These are phyloP conservation scores for Globisporangium perplexum DNA, from an alignment of 352 stramenopile species.

Conservation along the genomic window DNA sequence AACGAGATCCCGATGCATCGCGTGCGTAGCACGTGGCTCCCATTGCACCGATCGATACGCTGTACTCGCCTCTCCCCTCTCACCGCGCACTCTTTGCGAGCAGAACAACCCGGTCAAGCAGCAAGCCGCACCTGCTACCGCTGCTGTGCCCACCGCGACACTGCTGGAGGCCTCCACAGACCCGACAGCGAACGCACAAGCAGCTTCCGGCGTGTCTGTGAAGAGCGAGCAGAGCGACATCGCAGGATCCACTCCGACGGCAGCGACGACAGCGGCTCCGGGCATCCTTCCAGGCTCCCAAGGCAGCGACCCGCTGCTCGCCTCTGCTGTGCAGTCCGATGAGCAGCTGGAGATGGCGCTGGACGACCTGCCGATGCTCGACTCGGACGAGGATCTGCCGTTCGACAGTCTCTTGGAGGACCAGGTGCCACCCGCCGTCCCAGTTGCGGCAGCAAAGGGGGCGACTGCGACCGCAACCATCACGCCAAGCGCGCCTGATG, in stretches of 20 bases:
- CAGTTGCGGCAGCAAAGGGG: not conserved
- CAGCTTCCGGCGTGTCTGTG: not conserved
- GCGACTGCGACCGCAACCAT: not conserved
- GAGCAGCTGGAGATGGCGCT: slow-evolving; percentile 69
- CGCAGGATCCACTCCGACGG: not conserved
- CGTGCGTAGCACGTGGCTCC: slow-evolving; percentile 23
- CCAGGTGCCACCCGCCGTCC: slow-evolving; percentile 3
- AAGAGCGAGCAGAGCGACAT: not conserved
- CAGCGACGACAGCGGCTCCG: not conserved
- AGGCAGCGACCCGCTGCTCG: slow-evolving; percentile 17
- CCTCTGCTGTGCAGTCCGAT: slow-evolving; percentile 43
- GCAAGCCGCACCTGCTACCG: not conserved
- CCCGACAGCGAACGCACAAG: not conserved
- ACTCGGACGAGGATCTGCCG: slow-evolving; percentile 59
- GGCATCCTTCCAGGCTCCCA: not conserved
- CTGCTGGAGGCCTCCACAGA: not conserved
- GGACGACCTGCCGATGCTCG: slow-evolving; percentile 67
- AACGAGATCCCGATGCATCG: slow-evolving; percentile 46
- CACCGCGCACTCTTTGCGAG: too few species aligned
- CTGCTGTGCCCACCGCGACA: not conserved
- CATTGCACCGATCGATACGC: not conserved
- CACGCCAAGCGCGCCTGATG: not conserved
- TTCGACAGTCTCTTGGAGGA: slow-evolving; percentile 20
- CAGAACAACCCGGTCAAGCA: not conserved
- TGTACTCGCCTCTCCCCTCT: not conserved